Evolutionary conservation across 805 yeast species (phyloP).

Genomic region (Lipomyces oligophaga): DNA sequence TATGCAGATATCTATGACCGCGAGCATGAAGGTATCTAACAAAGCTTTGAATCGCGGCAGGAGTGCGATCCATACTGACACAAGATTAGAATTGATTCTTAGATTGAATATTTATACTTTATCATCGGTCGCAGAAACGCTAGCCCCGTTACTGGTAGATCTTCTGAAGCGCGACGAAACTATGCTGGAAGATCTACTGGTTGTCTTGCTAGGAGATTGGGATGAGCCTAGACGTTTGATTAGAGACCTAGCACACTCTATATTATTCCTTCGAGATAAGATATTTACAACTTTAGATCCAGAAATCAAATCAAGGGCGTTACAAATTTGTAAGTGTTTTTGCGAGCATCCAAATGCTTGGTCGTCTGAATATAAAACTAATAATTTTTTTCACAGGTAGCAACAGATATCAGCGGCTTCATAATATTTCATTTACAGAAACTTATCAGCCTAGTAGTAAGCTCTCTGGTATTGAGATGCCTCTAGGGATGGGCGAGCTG

Average conservation of each 20-base stretch:
- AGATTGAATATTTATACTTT: constrained; percentile 21
- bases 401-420: constrained; percentile 25
- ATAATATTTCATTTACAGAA: constrained; percentile 13
- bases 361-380: too few relatives aligned
- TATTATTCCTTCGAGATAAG: constrained; percentile 11
- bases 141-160: constrained; percentile 13
- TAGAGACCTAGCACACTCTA: constrained; percentile 14
- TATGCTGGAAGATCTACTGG: constrained; percentile 8
- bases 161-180: constrained; percentile 4
- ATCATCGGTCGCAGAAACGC: constrained; percentile 1
- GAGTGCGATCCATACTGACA: background rate
- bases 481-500: constrained; percentile 34
- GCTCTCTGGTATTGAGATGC: constrained; percentile 26
- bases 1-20: constrained; percentile 32
- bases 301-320: constrained; percentile 23
- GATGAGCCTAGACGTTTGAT: constrained; percentile 24
- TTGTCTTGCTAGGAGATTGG: constrained; percentile 23
- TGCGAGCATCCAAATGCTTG: too few relatives aligned
- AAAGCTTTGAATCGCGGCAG: too few relatives aligned
- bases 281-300: constrained; percentile 11
- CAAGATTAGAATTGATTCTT: constrained; percentile 12
- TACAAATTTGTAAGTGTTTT: constrained; percentile 7
- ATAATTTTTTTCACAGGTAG: constrained; percentile 29
- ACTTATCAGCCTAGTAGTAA: constrained; percentile 8
- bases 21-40: constrained; percentile 30